Percentiles rank a stretch among this genome's conserved stretches.
phyloP scores from a whole-genome alignment of 306 rosid species.

The Carpinus fangiana region DNA sequence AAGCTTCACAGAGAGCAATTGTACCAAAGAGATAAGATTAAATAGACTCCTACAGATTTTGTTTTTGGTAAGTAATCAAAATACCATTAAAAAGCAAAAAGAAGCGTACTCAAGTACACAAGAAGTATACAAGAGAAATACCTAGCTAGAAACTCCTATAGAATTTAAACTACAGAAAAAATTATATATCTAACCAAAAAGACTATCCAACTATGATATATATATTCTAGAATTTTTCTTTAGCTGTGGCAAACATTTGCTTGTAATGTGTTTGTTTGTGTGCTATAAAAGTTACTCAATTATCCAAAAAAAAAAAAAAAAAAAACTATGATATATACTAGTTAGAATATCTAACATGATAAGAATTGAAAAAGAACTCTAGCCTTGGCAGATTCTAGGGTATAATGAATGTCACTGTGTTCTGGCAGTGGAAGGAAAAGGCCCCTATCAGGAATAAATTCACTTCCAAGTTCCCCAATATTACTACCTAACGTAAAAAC shows the following conservation, averaged over 20 bases:
- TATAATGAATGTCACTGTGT: background rate
- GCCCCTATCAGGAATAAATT: background rate
- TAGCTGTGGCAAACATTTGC: too few relatives aligned
- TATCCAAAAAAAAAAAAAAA: too few relatives aligned
- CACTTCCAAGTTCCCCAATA: background rate
- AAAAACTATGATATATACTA: background rate
- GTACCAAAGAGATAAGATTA: background rate
- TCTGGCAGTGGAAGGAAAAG: background rate
- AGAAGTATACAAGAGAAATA: too few relatives aligned
- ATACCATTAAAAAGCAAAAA: too few relatives aligned
- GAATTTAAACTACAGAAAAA: background rate
- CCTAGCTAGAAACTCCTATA: too few relatives aligned
- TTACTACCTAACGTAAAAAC: background rate
- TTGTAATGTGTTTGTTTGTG: too few relatives aligned
- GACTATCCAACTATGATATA: background rate
- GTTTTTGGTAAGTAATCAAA: too few relatives aligned
- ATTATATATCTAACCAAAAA: background rate
- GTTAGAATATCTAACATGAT: background rate
- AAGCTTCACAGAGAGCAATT: constrained; percentile 8
- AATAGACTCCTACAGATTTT: background rate
- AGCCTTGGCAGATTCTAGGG: background rate
- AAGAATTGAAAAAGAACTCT: background rate
- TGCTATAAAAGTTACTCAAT: too few relatives aligned
- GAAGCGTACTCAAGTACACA: too few relatives aligned
- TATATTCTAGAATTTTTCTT: too few relatives aligned